These are phyloP conservation scores for Xylaria bambusicola DNA, from an alignment of 495 filamentous ascomycete species.

Conservation along the genomic window DNA sequence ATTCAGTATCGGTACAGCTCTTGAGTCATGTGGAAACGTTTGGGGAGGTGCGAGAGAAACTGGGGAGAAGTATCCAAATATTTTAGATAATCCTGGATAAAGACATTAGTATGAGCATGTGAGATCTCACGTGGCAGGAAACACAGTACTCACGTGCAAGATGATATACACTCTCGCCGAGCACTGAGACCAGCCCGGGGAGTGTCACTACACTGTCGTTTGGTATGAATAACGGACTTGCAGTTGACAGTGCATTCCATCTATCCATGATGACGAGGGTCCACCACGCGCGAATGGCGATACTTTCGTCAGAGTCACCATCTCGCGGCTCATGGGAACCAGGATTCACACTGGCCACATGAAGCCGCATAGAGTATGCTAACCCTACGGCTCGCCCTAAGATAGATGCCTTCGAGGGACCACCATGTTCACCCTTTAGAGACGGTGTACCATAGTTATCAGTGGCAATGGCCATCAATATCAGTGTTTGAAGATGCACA, in stretches of 20 bases:
- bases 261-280: conserved; percentile 71
- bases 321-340: conserved; percentile 45
- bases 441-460: conserved; percentile 49
- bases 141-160: conserved; percentile 61
- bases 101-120: conserved; percentile 28
- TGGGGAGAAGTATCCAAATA: conserved; percentile 36
- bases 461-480: conserved; percentile 62
- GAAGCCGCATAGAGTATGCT: conserved; percentile 59
- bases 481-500: conserved; percentile 62
- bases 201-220: conserved; percentile 63
- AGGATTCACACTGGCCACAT: conserved; percentile 37
- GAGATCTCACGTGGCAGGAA: background rate
- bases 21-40: conserved; percentile 23
- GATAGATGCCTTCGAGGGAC: conserved; percentile 42
- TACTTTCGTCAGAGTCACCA: conserved; percentile 68
- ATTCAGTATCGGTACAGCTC: conserved; percentile 22
- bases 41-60: conserved; percentile 23
- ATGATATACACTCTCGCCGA: conserved; percentile 65
- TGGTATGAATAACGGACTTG: conserved; percentile 57
- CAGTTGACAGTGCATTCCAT: conserved; percentile 72
- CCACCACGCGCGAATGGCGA: conserved; percentile 74
- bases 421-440: conserved; percentile 34
- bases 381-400: conserved; percentile 60
- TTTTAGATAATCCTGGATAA: conserved; percentile 38
- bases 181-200: conserved; percentile 63